phyloP scores from a whole-genome alignment of 495 filamentous ascomycete genomes.

The Lasiosphaeriaceae sp. region DNA sequence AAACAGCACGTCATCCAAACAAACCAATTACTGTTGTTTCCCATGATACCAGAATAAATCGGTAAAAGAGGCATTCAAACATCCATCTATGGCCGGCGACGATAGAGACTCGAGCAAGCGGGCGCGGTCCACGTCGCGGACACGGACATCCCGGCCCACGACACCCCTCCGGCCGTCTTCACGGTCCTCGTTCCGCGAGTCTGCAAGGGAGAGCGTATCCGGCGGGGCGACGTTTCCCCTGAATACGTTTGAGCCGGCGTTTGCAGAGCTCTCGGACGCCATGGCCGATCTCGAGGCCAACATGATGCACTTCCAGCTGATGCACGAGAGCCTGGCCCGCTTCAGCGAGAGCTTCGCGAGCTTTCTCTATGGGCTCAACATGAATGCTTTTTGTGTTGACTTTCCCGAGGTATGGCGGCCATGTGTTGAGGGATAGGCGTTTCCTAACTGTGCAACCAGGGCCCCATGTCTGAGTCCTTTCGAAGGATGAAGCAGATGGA shows the following conservation, averaged over 20 bases:
- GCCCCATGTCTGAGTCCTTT: constrained; percentile 63
- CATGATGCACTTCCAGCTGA: constrained; percentile 93
- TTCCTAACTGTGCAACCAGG: constrained; percentile 22
- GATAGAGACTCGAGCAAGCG: constrained; percentile 12
- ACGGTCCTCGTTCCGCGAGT: constrained; percentile 78
- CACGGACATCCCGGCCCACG: constrained; percentile 70
- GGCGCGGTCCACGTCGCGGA: constrained; percentile 45
- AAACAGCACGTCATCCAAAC: background rate
- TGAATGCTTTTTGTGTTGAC: constrained; percentile 99
- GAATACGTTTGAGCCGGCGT: constrained; percentile 77
- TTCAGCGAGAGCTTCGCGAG: constrained; percentile 96
- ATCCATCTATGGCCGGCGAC: constrained; percentile 15
- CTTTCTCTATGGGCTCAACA: constrained; percentile 93
- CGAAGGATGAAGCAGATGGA: constrained; percentile 55
- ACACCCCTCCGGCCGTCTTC: constrained; percentile 91
- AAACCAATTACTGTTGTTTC: background rate
- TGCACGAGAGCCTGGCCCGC: constrained; percentile 91
- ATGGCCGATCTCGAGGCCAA: constrained; percentile 96
- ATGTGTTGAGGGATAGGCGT: background rate
- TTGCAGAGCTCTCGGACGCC: constrained; percentile 89
- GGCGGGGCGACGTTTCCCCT: constrained; percentile 68
- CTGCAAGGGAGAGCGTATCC: constrained; percentile 47
- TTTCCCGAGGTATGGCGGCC: constrained; percentile 76
- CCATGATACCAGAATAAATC: background rate
- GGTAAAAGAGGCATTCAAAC: background rate